Base-by-base conservation (phyloP, 345 rosid genomes). In the Sonneratia caseolaris region DNA sequence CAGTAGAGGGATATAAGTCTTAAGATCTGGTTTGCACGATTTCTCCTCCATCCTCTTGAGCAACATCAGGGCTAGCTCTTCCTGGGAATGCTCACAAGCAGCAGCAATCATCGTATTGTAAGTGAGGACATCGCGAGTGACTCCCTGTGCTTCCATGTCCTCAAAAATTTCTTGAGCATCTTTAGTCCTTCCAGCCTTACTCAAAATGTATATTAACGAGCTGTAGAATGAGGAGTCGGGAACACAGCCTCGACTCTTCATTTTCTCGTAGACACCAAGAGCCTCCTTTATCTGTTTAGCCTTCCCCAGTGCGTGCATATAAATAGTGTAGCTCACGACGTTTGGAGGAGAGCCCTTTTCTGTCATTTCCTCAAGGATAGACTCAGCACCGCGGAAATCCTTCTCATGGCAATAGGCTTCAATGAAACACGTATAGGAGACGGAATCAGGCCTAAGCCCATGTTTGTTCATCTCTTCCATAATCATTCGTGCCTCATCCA, bases 231-330 rank as follows among this genome's bases (percentile, higher is more conserved):
- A 73, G 73, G 89, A 45, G 78, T 91, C 97, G 0, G 85, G 91
- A 45, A 82, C 77, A 81, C 90, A 89, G 12, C 86, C 88, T 11
- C 83, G 72, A 64, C 72, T 80, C 75, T 91, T 91, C 95, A 89
- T 91, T 79, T 64, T 84, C 82, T 87, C 88, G 70, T 88, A 91
- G 3, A 93, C 79, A 69, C 80, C 87, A 78, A 89, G 73, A 32
- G 91, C 95, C 77, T 84, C 88, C 47, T 76, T 79, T 74, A 88
- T 76, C 74, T 85, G 89, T 78, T 79, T 88, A 51, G 89, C 84
- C 76, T 88, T 91, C 9, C 95, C 97, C 69, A 85, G 73, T 75
- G 86, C 89, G 77, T 84, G 96, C 90, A 91, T 86, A 70, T 84
- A 55, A 47, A 87, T 86, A 3, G 96, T 93, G 51, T 84, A 88